Base-by-base conservation (phyloP, 2,329 filamentous ascomycete species). In the Botrytis aclada region DNA sequence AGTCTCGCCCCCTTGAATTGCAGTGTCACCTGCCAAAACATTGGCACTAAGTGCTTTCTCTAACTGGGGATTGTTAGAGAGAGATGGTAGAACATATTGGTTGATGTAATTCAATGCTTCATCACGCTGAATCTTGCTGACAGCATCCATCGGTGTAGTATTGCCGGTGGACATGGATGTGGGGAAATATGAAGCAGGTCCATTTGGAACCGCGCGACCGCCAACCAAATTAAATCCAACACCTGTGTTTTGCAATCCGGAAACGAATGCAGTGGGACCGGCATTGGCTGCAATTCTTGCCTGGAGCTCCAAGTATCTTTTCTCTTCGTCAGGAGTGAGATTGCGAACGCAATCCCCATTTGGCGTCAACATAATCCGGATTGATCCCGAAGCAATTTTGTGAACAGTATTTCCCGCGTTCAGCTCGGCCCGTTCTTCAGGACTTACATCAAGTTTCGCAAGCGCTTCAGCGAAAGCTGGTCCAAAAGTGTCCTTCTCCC, bases 301-400 rank as follows among this genome's bases (percentile, higher is more conserved):
- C 81, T 95, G 93, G 8, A 95, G 85, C 69, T 88, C 85, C 18
- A 95, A 83, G 76, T 92, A 95, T 7, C 87, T 86, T 47, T 90
- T 85, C 79, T 95, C 92, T 75, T 95, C 90, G 60, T 91, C 88
- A 6, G 86, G 83, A 1, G 86, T 89, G 71, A 96, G 82, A 73
- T 92, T 91, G 76, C 91, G 89, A n/a, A 95, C 85, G 79, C 92
- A 93, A 75, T 93, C 90, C 18, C 93, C 92, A 74, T 92, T 90
- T 0, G 92, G 91, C 0, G 92, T 94, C 70, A 95, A 88, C 76
- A 95, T 86, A 75, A 92, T 89, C 39, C 91, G 87, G 80, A 87
- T 74, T 81, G 74, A 86, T 72, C 89, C 89, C 74, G 92, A 89
- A 2, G 89, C 84, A 56, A 89, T 82, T 80, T 91, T 91, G 74